Evolutionary conservation across 2,329 filamentous ascomycete genomes (phyloP), one percentile per base, ranked within the genome.

Genomic region (Claviceps monticola): DNA sequence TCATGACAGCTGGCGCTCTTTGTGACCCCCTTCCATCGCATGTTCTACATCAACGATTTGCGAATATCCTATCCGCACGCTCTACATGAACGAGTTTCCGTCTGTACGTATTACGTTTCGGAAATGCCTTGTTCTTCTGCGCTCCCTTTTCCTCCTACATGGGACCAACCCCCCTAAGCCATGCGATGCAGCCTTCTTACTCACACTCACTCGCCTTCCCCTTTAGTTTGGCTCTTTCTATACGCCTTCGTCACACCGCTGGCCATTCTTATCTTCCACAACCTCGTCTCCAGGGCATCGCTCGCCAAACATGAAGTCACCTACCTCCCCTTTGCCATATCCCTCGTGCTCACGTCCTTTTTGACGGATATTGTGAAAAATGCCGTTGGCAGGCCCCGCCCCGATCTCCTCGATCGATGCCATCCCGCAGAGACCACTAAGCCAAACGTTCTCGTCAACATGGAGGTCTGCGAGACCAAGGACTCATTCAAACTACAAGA

Each of bases 331-430:
- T 82, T 96, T 54, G 71, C 83, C 49, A 88, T 91, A 60, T 79
- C 83, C 56, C 68, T 97, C 26, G 74, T 88, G 58, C 74, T 95
- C 48, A 84, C 88, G 0, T 78, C 81, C 5, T 85, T 96, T 65
- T 73, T 97, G 44, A 97, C 93, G 45, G 90, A 97, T 64, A 71
- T 91, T 29, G 76, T 97, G 63, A 98, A 98, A 69, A 95, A 95
- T 63, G 78, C 85, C 9, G 86, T 91, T 26, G 88, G 88, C 8
- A 73, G 88, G 11, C 88, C 89, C 16, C 70, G 78, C 5, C 78
- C 78, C 0, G 78, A 82, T 57, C 64, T 82, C 4, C 63, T 82
- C 26, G 82, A 84, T n/a, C 82, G 93, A 39, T 98, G 93, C 69
- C 83, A 86, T 57, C 90, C 93, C 1, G 69, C 61, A 0, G 36